phyloP scores from a whole-genome alignment of 2,329 filamentous ascomycete genomes.

The Sporothrix inflata region DNA sequence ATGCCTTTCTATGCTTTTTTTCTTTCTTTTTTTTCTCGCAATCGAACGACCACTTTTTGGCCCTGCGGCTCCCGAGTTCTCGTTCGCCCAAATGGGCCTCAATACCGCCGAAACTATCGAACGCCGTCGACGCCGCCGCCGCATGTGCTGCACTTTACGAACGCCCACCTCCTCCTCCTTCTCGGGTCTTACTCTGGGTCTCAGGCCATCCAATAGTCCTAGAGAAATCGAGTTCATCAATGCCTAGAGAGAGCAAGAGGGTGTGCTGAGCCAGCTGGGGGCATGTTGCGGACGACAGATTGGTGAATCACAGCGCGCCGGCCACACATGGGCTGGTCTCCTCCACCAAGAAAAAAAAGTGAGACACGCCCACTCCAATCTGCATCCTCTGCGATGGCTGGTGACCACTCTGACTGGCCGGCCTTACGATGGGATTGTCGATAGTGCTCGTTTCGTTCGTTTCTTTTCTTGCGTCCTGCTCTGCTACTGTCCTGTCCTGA shows the following conservation, averaged over 20 bases:
- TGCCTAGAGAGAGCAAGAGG: not conserved
- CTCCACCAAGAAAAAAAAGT: conserved; percentile 21
- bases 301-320: conserved; percentile 8
- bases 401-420: conserved; percentile 26
- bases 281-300: not conserved
- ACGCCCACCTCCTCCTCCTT: not conserved
- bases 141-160: not conserved
- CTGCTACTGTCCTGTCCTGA: not conserved
- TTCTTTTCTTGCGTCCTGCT: not conserved
- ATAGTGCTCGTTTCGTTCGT: not conserved
- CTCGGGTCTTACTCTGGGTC: not conserved
- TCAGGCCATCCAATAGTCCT: not conserved
- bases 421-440: not conserved
- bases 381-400: conserved; percentile 20
- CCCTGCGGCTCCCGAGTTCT: not conserved
- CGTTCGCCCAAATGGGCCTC: not conserved
- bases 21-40: too few relatives aligned
- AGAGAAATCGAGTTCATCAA: not conserved
- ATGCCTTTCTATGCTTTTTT: too few relatives aligned
- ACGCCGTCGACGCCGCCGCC: not conserved
- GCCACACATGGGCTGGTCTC: not conserved
- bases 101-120: not conserved
- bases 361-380: conserved; percentile 16
- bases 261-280: conserved; percentile 14
- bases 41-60: not conserved